Percentiles rank a stretch among this genome's conserved stretches.
Conservation (phyloP, 2,329 filamentous ascomycete genomes). For the Ceratocystis eucalypticola region DNA sequence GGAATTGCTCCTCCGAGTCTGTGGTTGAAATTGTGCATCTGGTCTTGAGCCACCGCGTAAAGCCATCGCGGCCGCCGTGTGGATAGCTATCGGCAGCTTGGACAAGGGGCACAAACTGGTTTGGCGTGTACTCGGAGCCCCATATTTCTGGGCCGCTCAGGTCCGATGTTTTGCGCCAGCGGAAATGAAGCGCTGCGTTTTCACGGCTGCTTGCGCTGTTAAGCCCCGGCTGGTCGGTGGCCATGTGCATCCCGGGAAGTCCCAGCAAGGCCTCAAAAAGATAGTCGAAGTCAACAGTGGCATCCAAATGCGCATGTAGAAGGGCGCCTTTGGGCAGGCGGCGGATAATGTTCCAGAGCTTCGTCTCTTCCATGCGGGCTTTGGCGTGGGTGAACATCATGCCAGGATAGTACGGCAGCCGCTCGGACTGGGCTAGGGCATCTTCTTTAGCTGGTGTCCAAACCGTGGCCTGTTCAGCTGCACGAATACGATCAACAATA, state of each 20-base stretch:
- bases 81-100: slow-evolving; percentile 64
- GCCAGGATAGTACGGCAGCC: slow-evolving; percentile 61
- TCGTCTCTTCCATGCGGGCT: slow-evolving; percentile 70
- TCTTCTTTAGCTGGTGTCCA: slow-evolving; percentile 68
- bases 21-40: slow-evolving; percentile 57
- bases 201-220: slow-evolving; percentile 39
- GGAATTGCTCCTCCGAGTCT: slow-evolving; percentile 66
- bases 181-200: slow-evolving; percentile 46
- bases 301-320: slow-evolving; percentile 77
- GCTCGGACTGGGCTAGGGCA: slow-evolving; percentile 45
- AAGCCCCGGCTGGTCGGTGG: slow-evolving; percentile 41
- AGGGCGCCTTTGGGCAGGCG: slow-evolving; percentile 81
- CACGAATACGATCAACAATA: slow-evolving; percentile 68
- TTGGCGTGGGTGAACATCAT: slow-evolving; percentile 91
- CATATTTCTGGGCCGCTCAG: slow-evolving; percentile 39
- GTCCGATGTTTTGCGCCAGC: slow-evolving; percentile 36
- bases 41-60: slow-evolving; percentile 62
- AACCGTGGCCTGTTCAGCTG: slow-evolving; percentile 58
- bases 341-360: slow-evolving; percentile 72
- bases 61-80: slow-evolving; percentile 54
- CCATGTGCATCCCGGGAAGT: slow-evolving; percentile 62
- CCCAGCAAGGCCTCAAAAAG: slow-evolving; percentile 58
- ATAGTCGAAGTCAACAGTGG: slow-evolving; percentile 80
- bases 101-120: slow-evolving; percentile 43
- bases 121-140: slow-evolving; percentile 45